Evolutionary conservation across 1,139 yeast species (phyloP), one percentile per base, ranked within the genome.

Genomic region (Nadsonia starkeyi-henricii): DNA sequence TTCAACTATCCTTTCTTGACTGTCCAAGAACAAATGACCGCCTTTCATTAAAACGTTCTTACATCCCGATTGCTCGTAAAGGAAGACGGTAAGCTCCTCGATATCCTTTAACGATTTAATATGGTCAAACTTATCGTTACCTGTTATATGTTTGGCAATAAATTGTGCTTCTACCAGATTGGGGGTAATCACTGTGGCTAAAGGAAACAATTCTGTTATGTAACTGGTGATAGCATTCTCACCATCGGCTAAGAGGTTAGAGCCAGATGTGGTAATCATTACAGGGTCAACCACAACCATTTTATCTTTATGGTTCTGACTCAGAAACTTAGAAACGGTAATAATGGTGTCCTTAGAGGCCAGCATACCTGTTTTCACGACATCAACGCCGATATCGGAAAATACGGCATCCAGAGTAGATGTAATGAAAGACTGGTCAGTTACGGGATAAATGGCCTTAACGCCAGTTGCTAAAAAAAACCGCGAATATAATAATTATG

Each of bases 321-420:
- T 53, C 30, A 77, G 52, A 48, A 68, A 64, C 3, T 64, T 64
- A 1, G 66, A 57, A 43, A 85, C 66, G 0, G 71, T 75, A 3
- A 63, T 62, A 15, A 82, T 73, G 0, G 88, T 80, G 43, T 73
- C 78, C 12, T 61, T 57, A 1, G 86, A 79, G n/a, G 68, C 55
- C 43, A 88, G 70, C 81, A 88, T 76, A 1, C 96, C 96, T 0
- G 93, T 83, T 63, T 88, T 88, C 56, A 88, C 73, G 1, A 75
- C 88, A 66, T 81, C 74, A 60, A 80, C 66, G 58, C 76, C 70
- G 56, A 86, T 75, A 57, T 86, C 95, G 1, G 68, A 69, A 46
- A 81, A 72, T 50, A 80, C 77, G 39, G 78, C 72, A 12, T 74
- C 67, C 55, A 86, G 64, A 7, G 78, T 73, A 28, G 67, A 62